A percentile compares a stretch with the other conserved stretches of the same genome.
These are phyloP conservation scores for Melampsora americana DNA, from an alignment of 1,284 basidiomycete genomes.

Conservation along the genomic window DNA sequence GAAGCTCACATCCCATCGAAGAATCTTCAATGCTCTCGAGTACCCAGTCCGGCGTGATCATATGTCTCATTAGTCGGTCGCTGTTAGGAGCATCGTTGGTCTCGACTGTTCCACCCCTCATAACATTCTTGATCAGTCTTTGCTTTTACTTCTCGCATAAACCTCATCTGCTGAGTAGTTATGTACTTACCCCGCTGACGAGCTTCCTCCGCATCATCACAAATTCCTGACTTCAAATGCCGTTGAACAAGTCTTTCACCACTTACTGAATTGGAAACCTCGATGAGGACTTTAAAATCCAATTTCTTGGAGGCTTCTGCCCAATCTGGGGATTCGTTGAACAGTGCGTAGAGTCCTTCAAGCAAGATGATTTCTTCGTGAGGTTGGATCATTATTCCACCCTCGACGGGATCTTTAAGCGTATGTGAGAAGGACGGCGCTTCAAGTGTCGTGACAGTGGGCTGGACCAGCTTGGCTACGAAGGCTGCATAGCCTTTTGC, in stretches of 20 bases:
- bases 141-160: no score
- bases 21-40: conserved; percentile 26
- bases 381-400: neutral
- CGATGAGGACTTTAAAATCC: conserved; percentile 9
- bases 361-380: conserved; percentile 21
- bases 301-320: neutral
- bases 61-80: conserved; percentile 15
- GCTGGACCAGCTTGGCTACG: neutral
- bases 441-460: neutral
- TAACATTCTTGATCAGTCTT: no score
- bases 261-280: neutral
- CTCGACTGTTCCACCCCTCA: conserved; percentile 8
- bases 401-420: conserved; percentile 15
- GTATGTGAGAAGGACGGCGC: conserved; percentile 40
- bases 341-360: conserved; percentile 31
- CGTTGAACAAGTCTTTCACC: conserved; percentile 10
- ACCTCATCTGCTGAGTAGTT: no score
- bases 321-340: conserved; percentile 7
- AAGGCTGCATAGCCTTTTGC: neutral
- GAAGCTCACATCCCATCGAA: neutral
- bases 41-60: neutral
- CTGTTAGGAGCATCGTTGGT: conserved; percentile 33
- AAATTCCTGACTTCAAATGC: conserved; percentile 21
- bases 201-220: neutral
- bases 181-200: conserved; percentile 23